These are phyloP conservation scores for Vinca major DNA, from an alignment of 305 asterid genomes.

Conservation along the genomic window DNA sequence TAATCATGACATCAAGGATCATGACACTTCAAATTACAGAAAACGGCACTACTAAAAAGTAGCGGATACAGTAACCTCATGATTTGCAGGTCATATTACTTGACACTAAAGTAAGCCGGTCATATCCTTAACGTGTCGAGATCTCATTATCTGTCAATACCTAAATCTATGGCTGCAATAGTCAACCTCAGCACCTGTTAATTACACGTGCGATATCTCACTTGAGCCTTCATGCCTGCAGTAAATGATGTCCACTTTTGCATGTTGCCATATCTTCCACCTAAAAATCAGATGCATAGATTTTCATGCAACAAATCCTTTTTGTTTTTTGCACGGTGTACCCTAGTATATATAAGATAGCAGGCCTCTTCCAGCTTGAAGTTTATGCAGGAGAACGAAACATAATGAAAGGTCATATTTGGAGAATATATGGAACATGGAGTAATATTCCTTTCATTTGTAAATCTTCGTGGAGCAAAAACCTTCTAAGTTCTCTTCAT, in stretches of 20 bases:
- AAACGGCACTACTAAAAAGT: background rate
- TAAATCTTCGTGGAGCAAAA: too few species aligned
- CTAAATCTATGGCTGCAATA: background rate
- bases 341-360: background rate
- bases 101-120: background rate
- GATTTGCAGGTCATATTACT: background rate
- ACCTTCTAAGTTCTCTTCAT: too few species aligned
- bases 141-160: background rate
- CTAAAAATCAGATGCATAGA: background rate
- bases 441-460: too few species aligned
- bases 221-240: background rate
- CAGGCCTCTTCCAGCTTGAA: background rate
- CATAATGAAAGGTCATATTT: too few species aligned
- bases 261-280: background rate
- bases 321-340: background rate
- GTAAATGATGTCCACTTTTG: background rate
- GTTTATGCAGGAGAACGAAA: background rate
- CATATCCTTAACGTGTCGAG: background rate
- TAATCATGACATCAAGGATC: background rate
- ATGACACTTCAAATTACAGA: background rate
- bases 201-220: background rate
- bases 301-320: background rate
- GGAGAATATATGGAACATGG: too few species aligned
- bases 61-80: background rate
- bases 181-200: background rate